Evolutionary conservation across 371 early-diverging fungal species (phyloP).

Genomic region (Mucor velutinosus): DNA sequence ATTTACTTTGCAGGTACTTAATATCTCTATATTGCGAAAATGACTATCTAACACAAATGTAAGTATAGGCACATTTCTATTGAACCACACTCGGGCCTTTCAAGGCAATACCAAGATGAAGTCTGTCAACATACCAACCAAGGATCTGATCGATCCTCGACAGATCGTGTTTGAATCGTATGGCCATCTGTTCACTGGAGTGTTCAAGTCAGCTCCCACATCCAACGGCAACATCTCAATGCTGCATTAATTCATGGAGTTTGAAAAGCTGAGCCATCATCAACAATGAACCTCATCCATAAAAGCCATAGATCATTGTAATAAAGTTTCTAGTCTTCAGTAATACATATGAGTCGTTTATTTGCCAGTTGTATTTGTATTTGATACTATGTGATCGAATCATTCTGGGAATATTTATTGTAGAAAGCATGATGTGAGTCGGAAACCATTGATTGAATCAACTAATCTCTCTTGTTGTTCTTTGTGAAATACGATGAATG

Average conservation of each 20-base stretch:
- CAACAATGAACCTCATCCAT: background rate
- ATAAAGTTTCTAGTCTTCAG: background rate
- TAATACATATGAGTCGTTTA: background rate
- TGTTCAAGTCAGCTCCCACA: background rate
- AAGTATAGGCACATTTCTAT: background rate
- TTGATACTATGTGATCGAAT: background rate
- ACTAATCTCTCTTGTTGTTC: slow-evolving; percentile 17
- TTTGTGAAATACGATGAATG: slow-evolving; percentile 66
- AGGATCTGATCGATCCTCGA: background rate
- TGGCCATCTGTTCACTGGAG: background rate
- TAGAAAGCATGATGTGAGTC: background rate
- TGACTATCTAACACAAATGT: background rate
- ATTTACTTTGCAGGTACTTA: background rate
- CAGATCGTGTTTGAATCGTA: background rate
- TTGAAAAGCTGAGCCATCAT: background rate
- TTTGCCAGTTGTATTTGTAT: background rate
- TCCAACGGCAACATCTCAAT: background rate
- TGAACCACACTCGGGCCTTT: background rate
- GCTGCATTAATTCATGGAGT: background rate
- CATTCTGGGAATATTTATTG: background rate
- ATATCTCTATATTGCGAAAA: background rate
- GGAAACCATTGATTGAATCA: background rate
- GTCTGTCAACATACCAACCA: background rate
- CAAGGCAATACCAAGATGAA: background rate
- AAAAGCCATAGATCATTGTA: too few relatives aligned